Percentiles rank a stretch among this genome's conserved stretches.
These are phyloP conservation scores for Aspergillus caelatus DNA, from an alignment of 2,329 filamentous ascomycete species.

Conservation along the genomic window DNA sequence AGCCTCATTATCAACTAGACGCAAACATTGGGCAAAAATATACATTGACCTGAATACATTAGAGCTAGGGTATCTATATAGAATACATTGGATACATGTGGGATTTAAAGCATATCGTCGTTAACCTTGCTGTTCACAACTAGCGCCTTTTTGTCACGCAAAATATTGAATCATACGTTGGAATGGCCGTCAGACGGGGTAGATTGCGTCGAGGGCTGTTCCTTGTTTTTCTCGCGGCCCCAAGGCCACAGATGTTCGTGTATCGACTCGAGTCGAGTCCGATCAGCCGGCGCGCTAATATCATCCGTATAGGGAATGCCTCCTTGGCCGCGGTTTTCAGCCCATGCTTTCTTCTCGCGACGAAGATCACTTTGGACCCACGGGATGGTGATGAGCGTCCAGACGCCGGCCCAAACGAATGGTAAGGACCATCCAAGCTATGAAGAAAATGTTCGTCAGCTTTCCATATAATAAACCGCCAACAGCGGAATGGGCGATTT, in stretches of 20 bases:
- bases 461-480: neutral
- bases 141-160: neutral
- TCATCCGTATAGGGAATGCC: conserved; percentile 43
- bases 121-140: neutral
- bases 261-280: conserved; percentile 42
- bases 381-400: conserved; percentile 49
- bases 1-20: neutral
- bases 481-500: conserved; percentile 16
- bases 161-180: neutral
- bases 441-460: neutral
- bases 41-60: neutral
- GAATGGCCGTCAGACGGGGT: conserved; percentile 24
- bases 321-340: conserved; percentile 34
- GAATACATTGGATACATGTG: conserved; percentile 10
- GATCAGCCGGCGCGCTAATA: conserved; percentile 37
- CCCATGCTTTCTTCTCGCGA: conserved; percentile 48
- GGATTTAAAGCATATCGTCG: neutral
- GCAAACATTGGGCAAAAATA: neutral
- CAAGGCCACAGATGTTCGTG: conserved; percentile 35
- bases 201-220: conserved; percentile 28
- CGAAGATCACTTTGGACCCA: conserved; percentile 51
- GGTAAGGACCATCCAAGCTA: conserved; percentile 23
- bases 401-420: conserved; percentile 46
- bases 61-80: conserved; percentile 28
- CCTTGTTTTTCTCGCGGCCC: conserved; percentile 22